Evolutionary conservation across 495 filamentous ascomycete species (phyloP).

Genomic region (Pseudevernia furfuracea): DNA sequence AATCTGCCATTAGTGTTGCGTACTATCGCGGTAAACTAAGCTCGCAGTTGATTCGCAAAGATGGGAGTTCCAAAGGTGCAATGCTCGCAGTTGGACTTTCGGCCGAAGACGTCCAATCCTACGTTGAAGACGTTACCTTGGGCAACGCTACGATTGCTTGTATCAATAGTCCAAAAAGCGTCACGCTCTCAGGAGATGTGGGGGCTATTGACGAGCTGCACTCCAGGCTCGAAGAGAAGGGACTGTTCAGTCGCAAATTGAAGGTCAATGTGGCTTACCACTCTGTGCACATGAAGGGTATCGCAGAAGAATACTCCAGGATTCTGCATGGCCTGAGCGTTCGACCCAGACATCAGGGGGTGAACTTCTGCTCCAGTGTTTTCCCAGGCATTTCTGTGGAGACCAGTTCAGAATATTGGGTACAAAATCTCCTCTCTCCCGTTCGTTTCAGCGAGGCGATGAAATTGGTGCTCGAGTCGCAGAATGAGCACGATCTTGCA

Average conservation of each 20-base stretch:
- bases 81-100: conserved; percentile 32
- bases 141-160: conserved; percentile 25
- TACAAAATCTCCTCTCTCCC: conserved; percentile 13
- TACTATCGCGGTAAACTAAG: conserved; percentile 30
- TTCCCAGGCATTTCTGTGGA: conserved; percentile 6
- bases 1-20: conserved; percentile 25
- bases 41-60: neutral
- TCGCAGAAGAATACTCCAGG: conserved; percentile 14
- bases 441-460: conserved; percentile 17
- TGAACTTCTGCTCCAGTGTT: conserved; percentile 10
- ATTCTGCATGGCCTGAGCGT: neutral
- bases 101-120: conserved; percentile 19
- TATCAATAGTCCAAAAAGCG: conserved; percentile 30
- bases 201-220: conserved; percentile 22
- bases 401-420: conserved; percentile 13
- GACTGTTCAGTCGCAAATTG: conserved; percentile 43
- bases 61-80: conserved; percentile 20
- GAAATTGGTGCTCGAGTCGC: neutral
- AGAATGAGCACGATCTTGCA: conserved; percentile 10
- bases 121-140: conserved; percentile 17
- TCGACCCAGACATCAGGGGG: neutral
- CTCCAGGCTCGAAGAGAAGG: conserved; percentile 11
- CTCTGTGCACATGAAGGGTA: conserved; percentile 44
- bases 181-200: conserved; percentile 29
- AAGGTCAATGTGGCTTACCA: conserved; percentile 50